phyloP scores from a whole-genome alignment of 1,284 basidiomycete species.

The Fomitopsis pinicola region DNA sequence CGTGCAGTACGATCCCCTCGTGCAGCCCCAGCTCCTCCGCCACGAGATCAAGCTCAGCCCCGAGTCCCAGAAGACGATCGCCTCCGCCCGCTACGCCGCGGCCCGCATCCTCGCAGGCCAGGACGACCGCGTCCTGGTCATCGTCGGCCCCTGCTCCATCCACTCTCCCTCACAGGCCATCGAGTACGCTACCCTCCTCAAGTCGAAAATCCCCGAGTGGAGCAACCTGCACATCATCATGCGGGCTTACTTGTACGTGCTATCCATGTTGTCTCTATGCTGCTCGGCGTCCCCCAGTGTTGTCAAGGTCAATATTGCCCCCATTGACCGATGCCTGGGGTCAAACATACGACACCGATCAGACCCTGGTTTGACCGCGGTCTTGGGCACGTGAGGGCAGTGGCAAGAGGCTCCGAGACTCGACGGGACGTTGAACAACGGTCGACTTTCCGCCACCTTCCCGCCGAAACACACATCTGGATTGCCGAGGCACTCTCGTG shows the following conservation, averaged over 20 bases:
- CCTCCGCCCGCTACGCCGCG: slow-evolving; percentile 72
- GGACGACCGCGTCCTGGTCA: slow-evolving; percentile 83
- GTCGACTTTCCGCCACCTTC: too few relatives aligned
- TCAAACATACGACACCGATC: too few relatives aligned
- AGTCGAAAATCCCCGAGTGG: slow-evolving; percentile 64
- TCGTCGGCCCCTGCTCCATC: slow-evolving; percentile 96
- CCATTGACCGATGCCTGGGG: too few relatives aligned
- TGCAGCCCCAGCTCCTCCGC: slow-evolving; percentile 85
- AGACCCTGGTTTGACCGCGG: slow-evolving; percentile 5
- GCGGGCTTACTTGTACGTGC: slow-evolving; percentile 89
- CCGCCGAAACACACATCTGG: too few relatives aligned
- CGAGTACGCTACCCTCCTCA: slow-evolving; percentile 83
- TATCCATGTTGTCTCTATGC: background rate
- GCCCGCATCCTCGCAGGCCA: slow-evolving; percentile 79
- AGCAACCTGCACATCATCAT: slow-evolving; percentile 88
- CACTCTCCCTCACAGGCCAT: slow-evolving; percentile 87
- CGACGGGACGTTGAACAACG: too few relatives aligned
- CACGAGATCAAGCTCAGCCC: slow-evolving; percentile 72
- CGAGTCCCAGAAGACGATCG: slow-evolving; percentile 66
- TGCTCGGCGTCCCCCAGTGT: background rate
- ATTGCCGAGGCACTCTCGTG: too few relatives aligned
- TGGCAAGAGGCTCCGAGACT: too few relatives aligned
- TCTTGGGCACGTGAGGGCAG: too few relatives aligned
- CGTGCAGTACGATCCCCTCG: slow-evolving; percentile 85
- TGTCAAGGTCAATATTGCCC: background rate